Base-by-base conservation (phyloP, 306 rosid genomes). In the Gleditsia sinensis region DNA sequence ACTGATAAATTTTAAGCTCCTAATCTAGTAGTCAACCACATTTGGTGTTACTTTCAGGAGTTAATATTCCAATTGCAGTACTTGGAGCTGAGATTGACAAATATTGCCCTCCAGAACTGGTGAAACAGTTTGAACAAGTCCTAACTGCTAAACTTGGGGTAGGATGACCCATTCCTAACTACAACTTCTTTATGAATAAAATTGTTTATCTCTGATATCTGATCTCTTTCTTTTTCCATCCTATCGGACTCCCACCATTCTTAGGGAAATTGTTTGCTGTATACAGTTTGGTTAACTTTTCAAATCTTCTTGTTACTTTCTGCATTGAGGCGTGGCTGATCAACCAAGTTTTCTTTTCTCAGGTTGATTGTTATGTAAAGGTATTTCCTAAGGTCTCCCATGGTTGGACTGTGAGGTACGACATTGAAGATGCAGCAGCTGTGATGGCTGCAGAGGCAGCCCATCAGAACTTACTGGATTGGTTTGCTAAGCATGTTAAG, bases 371-470 rank as follows among this genome's bases (percentile, higher is more conserved):
- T 17, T 8, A n/a, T 59, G 66, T 32, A 25, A 33, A n/a, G 16
- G 45, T 59, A 2, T 43, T 59, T 32, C 45, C 66, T 1, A 59
- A 59, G 43, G 66, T 59, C 3, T 59, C 50, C n/a, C 88, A 89
- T 71, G 86, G 88, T 24, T 87, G 90, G 87, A 81, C 84, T 7
- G 76, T 85, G 70, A 61, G 86, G 71, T 87, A 85, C 78, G 74
- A 60, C 27, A 67, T 19, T 54, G 85, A 82, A 68, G 88, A 86
- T 40, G 70, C 57, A 65, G 74, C 34, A 8, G 84, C 84, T 43
- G 82, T 77, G 21, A 83, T 78, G 75, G 14, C 65, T 33, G 90
- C 92, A 9, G 80, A 81, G 43, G 90, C 80, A 71, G 88, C 90
- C 50, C 90, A 88, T 45, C 51, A 53, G 58, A 69, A 83, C 75